These are phyloP conservation scores for Podospora sp. DNA, from an alignment of 495 filamentous ascomycete genomes.

Conservation along the genomic window DNA sequence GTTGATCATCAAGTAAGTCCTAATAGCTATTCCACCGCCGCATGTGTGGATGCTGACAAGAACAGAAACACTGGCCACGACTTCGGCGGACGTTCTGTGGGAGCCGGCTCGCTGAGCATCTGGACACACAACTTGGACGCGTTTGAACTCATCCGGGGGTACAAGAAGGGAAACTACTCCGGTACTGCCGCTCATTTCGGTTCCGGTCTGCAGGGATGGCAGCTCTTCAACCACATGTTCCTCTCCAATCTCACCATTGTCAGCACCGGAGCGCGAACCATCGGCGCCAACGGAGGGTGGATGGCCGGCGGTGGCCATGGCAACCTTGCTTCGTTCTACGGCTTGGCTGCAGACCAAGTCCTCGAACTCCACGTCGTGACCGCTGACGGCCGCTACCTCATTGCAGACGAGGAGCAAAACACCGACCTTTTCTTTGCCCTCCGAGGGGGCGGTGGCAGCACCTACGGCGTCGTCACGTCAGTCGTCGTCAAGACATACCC, in stretches of 20 bases:
- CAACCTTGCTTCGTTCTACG: constrained; percentile 43
- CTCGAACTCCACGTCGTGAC: constrained; percentile 58
- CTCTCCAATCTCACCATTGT: constrained; percentile 42
- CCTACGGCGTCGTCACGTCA: constrained; percentile 58
- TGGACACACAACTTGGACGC: constrained; percentile 61
- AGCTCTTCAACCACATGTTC: constrained; percentile 43
- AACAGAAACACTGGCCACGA: constrained; percentile 71
- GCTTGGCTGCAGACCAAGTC: constrained; percentile 54
- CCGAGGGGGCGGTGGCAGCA: constrained; percentile 55
- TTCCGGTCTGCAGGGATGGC: constrained; percentile 48
- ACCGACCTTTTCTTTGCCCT: constrained; percentile 65
- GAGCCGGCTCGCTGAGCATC: constrained; percentile 57
- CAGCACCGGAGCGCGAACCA: constrained; percentile 49
- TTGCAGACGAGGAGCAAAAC: constrained; percentile 51
- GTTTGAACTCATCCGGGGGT: constrained; percentile 39
- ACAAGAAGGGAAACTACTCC: constrained; percentile 44
- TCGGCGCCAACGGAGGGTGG: constrained; percentile 54
- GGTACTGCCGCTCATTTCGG: constrained; percentile 49
- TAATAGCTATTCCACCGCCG: too few relatives aligned
- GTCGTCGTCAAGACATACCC: constrained; percentile 46
- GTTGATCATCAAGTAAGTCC: constrained; percentile 63
- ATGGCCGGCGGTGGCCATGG: constrained; percentile 56
- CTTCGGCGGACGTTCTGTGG: constrained; percentile 56
- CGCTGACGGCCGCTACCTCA: constrained; percentile 55
- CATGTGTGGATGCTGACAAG: constrained; percentile 48